These are phyloP conservation scores for Auriscalpium microsporum DNA, from an alignment of 768 basidiomycete genomes.

Conservation along the genomic window DNA sequence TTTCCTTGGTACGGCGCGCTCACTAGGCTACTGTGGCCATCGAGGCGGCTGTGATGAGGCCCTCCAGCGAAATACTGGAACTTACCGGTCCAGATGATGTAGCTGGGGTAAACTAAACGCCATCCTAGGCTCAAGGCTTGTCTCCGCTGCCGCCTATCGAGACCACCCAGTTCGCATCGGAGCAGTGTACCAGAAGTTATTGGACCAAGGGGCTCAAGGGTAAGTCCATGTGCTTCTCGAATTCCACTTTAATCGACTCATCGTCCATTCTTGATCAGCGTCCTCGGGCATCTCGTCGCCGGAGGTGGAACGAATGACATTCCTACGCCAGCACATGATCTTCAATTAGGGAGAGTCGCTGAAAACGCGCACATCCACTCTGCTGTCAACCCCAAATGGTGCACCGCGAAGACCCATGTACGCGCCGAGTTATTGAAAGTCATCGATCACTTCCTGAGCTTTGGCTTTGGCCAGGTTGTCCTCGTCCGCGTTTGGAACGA, in stretches of 20 bases:
- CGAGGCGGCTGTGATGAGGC: background rate
- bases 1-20: background rate
- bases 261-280: background rate
- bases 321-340: background rate
- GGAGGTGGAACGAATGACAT: constrained; percentile 10
- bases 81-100: constrained; percentile 1
- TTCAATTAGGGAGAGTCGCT: constrained; percentile 18
- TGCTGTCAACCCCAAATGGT: constrained; percentile 29
- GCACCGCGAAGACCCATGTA: constrained; percentile 31
- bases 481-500: background rate
- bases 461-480: background rate
- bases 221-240: background rate
- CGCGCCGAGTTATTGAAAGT: background rate
- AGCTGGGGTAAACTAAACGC: constrained; percentile 4
- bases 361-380: constrained; percentile 25
- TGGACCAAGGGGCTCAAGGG: background rate
- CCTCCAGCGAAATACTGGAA: background rate
- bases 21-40: background rate
- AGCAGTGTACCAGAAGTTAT: background rate
- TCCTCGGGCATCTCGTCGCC: background rate
- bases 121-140: constrained; percentile 10
- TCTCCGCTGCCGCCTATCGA: constrained; percentile 3
- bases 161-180: constrained; percentile 1
- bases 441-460: too few species aligned
- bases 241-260: background rate